These are phyloP conservation scores for Diaporthe eres DNA, from an alignment of 2,329 filamentous ascomycete genomes.

Conservation along the genomic window DNA sequence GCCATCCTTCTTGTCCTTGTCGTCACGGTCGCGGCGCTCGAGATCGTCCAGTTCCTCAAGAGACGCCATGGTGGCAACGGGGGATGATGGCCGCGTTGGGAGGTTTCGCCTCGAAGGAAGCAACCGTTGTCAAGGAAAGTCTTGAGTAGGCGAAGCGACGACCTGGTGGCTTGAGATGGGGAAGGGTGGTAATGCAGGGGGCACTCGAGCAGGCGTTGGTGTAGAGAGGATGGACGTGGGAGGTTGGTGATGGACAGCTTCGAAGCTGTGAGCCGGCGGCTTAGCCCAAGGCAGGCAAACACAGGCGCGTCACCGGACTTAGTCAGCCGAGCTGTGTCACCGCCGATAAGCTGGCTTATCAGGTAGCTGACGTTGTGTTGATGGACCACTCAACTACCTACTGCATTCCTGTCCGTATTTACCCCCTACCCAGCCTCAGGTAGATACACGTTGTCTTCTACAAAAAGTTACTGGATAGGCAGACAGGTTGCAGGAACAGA, in stretches of 20 bases:
- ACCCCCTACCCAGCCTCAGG: neutral
- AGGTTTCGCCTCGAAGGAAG: neutral
- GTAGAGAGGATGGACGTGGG: neutral
- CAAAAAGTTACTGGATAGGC: neutral
- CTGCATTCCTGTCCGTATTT: neutral
- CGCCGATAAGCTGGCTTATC: conserved; percentile 18
- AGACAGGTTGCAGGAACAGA: too few species aligned
- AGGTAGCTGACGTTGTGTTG: neutral
- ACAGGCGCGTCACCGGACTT: conserved; percentile 35
- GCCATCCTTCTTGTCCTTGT: conserved; percentile 63
- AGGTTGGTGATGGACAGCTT: conserved; percentile 32
- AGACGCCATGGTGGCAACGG: conserved; percentile 77
- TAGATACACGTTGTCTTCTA: neutral
- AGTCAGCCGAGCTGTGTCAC: conserved; percentile 13
- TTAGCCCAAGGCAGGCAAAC: conserved; percentile 32
- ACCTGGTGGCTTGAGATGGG: neutral
- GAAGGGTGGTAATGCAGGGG: neutral
- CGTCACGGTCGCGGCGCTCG: conserved; percentile 83
- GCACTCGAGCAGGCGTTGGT: conserved; percentile 12
- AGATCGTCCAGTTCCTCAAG: conserved; percentile 93
- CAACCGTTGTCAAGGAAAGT: neutral
- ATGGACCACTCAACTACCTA: neutral
- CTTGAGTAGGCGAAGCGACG: neutral
- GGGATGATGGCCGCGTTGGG: neutral
- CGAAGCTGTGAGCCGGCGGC: conserved; percentile 22